Conservation (phyloP, 2,329 filamentous ascomycete genomes). For the Fusarium tricinctum region DNA sequence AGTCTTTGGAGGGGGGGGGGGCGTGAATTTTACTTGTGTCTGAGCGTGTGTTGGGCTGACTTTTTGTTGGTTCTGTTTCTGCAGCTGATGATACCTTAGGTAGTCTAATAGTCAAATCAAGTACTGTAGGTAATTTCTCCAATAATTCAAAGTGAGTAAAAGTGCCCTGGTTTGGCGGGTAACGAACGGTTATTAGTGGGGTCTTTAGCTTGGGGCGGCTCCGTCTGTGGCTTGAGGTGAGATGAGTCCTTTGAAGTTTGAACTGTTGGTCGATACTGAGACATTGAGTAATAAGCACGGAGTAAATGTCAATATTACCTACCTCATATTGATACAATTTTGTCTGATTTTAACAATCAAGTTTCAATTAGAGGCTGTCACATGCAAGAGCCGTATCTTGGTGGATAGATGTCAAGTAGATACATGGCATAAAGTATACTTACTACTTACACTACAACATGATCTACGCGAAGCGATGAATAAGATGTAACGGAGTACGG, state of each 20-base stretch:
- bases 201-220: conserved; percentile 23
- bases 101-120: conserved; percentile 2
- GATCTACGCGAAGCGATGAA: neutral
- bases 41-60: conserved; percentile 14
- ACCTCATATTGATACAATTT: neutral
- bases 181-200: conserved; percentile 36
- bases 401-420: conserved; percentile 25
- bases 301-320: no score
- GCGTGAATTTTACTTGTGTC: conserved; percentile 8
- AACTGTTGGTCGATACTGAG: neutral
- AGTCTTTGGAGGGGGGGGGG: neutral
- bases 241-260: neutral
- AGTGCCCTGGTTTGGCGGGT: conserved; percentile 19
- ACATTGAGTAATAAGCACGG: neutral
- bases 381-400: conserved; percentile 14
- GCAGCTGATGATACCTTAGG: conserved; percentile 7
- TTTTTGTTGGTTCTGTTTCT: conserved; percentile 24
- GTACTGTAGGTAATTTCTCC: conserved; percentile 32
- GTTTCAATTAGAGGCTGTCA: conserved; percentile 4
- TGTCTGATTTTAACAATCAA: neutral
- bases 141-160: conserved; percentile 29
- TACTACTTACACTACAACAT: no score
- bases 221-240: conserved; percentile 36
- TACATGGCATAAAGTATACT: conserved; percentile 4
- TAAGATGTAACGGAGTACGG: no score